Evolutionary conservation across 257 asterid species (phyloP).

Genomic region (Fraxinus excelsior): DNA sequence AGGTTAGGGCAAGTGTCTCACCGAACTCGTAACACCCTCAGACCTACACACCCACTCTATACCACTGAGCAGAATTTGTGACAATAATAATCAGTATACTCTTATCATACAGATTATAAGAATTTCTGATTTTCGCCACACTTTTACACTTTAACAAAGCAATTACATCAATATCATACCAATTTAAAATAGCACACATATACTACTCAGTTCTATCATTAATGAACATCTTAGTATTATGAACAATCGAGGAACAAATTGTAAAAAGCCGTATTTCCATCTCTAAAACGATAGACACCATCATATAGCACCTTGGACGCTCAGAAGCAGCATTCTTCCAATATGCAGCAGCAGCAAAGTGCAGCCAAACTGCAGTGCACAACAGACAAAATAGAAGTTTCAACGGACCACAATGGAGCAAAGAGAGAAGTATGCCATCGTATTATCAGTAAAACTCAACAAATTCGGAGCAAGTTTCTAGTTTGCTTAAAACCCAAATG

Average conservation of each 20-base stretch:
- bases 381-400: slow-evolving; percentile 8
- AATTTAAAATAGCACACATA: slow-evolving; percentile 4
- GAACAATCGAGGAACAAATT: slow-evolving; percentile 6
- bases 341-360: slow-evolving; percentile 69
- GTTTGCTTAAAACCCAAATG: too few species aligned
- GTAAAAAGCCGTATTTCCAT: slow-evolving; percentile 6
- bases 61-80: not conserved
- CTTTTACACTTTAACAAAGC: not conserved
- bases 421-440: not conserved
- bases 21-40: too few species aligned
- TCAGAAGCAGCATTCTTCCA: slow-evolving; percentile 80
- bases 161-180: not conserved
- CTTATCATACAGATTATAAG: too few species aligned
- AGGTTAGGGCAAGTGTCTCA: too few species aligned
- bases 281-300: slow-evolving; percentile 1
- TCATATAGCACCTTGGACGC: slow-evolving; percentile 11
- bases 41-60: not conserved
- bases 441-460: not conserved
- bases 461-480: too few species aligned
- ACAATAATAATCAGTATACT: too few species aligned
- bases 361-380: slow-evolving; percentile 66
- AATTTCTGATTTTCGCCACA: not conserved
- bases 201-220: slow-evolving; percentile 10
- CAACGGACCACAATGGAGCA: not conserved
- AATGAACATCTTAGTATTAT: not conserved